Evolutionary conservation across 202 grass and related monocot genomes (phyloP).

Genomic region (Bolboschoenoplectus hybrid): DNA sequence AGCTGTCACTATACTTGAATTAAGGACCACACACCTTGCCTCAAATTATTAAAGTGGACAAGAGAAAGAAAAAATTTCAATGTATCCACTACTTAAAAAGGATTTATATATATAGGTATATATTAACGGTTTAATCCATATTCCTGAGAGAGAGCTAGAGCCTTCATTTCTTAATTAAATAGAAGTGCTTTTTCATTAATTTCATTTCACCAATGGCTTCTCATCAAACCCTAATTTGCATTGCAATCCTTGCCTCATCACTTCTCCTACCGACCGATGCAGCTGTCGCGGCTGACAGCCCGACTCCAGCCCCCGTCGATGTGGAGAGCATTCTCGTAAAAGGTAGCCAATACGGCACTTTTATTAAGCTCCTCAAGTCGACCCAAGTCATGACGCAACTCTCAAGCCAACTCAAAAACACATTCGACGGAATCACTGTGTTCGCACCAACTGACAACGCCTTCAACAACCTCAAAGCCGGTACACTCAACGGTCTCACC

Average conservation of each 20-base stretch:
- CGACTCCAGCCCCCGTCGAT: slow-evolving; percentile 28
- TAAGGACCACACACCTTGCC: slow-evolving; percentile 31
- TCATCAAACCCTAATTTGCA: slow-evolving; percentile 6
- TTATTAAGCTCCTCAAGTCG: slow-evolving; percentile 41
- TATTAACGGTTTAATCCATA: not conserved
- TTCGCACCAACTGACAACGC: slow-evolving; percentile 55
- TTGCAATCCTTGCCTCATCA: slow-evolving; percentile 29
- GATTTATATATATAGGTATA: not conserved
- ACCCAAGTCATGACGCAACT: slow-evolving; percentile 47
- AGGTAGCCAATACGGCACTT: slow-evolving; percentile 45
- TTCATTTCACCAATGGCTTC: slow-evolving; percentile 9
- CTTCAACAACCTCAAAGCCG: slow-evolving; percentile 51
- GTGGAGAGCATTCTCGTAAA: slow-evolving; percentile 45
- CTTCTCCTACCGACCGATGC: slow-evolving; percentile 35
- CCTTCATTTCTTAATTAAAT: not conserved
- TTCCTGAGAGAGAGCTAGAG: not conserved
- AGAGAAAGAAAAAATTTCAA: not conserved
- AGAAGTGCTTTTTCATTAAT: not conserved
- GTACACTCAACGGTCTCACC: slow-evolving; percentile 45
- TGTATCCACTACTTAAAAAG: not conserved
- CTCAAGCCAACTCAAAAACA: slow-evolving; percentile 50
- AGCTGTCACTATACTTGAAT: slow-evolving; percentile 35
- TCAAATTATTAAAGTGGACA: slow-evolving; percentile 15
- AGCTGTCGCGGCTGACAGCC: slow-evolving; percentile 30
- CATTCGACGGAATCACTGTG: slow-evolving; percentile 45